Percentiles rank a stretch among this genome's conserved stretches.
Conservation (phyloP, 805 yeast genomes). For the Starmerella apicola region DNA sequence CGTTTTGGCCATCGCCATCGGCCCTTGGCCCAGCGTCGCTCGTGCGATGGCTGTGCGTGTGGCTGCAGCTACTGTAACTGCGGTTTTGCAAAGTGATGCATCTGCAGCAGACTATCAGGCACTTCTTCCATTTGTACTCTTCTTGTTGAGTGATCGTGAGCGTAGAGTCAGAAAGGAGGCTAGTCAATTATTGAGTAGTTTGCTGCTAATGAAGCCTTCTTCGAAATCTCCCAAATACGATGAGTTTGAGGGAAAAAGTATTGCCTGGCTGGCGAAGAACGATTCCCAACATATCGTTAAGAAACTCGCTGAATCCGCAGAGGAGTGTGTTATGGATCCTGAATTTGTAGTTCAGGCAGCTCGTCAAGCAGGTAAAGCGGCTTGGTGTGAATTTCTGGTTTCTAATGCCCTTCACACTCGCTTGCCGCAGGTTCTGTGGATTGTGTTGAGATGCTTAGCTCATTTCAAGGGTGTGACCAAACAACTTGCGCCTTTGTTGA, state of each 20-base stretch:
- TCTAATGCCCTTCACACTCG: conserved; percentile 28
- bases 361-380: conserved; percentile 24
- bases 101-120: conserved; percentile 27
- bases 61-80: conserved; percentile 13
- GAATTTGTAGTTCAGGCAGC: conserved; percentile 32
- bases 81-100: conserved; percentile 14
- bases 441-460: conserved; percentile 37
- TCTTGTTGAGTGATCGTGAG: conserved; percentile 27
- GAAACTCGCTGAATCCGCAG: conserved; percentile 28
- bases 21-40: conserved; percentile 28
- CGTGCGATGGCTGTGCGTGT: conserved; percentile 26
- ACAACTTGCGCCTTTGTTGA: conserved; percentile 34
- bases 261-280: conserved; percentile 44
- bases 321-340: conserved; percentile 40
- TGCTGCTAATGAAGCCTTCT: conserved; percentile 14
- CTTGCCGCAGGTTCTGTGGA: conserved; percentile 44
- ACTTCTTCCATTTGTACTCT: conserved; percentile 25
- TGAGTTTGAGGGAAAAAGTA: conserved; percentile 4
- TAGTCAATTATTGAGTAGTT: conserved; percentile 15
- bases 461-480: conserved; percentile 30
- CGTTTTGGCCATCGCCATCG: conserved; percentile 27
- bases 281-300: conserved; percentile 43
- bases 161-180: conserved; percentile 26
- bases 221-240: conserved; percentile 17
- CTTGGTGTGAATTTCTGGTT: conserved; percentile 23